phyloP scores from a whole-genome alignment of 2,329 filamentous ascomycete species.

The Penicillium corylophilum region DNA sequence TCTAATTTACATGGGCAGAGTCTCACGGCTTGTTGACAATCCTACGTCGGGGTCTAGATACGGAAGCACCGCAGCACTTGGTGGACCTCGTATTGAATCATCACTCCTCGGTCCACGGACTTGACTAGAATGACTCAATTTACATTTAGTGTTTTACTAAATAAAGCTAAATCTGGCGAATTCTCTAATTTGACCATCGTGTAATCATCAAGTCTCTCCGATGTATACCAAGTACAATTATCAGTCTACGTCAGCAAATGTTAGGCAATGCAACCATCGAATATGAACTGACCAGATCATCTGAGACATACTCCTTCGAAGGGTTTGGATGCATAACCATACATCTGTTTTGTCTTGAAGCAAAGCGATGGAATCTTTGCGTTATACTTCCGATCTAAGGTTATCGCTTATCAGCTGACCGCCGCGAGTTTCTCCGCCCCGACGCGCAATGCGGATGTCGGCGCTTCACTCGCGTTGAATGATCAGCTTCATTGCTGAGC shows the following conservation, averaged over 20 bases:
- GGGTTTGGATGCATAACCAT: too few relatives aligned
- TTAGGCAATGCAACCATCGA: not conserved
- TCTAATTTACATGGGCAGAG: not conserved
- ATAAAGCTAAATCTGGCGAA: not conserved
- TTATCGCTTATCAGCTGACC: slow-evolving; percentile 24
- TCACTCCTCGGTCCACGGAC: not conserved
- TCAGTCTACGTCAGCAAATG: not conserved
- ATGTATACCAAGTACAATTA: not conserved
- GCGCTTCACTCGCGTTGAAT: slow-evolving; percentile 10
- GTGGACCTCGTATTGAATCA: not conserved
- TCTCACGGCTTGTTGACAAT: not conserved
- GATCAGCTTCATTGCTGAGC: slow-evolving; percentile 21
- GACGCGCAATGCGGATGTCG: slow-evolving; percentile 22
- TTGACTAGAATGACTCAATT: not conserved
- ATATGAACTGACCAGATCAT: not conserved
- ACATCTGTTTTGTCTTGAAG: too few relatives aligned
- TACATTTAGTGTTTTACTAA: not conserved
- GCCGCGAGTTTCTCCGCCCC: slow-evolving; percentile 32
- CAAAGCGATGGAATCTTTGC: too few relatives aligned
- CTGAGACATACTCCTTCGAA: too few relatives aligned
- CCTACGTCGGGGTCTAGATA: not conserved
- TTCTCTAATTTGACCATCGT: not conserved
- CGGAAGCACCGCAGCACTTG: not conserved
- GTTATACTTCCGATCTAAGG: not conserved
- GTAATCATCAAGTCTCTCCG: not conserved